phyloP scores from a whole-genome alignment of 176 grass and related monocot species.

The Tillandsia leiboldiana region DNA sequence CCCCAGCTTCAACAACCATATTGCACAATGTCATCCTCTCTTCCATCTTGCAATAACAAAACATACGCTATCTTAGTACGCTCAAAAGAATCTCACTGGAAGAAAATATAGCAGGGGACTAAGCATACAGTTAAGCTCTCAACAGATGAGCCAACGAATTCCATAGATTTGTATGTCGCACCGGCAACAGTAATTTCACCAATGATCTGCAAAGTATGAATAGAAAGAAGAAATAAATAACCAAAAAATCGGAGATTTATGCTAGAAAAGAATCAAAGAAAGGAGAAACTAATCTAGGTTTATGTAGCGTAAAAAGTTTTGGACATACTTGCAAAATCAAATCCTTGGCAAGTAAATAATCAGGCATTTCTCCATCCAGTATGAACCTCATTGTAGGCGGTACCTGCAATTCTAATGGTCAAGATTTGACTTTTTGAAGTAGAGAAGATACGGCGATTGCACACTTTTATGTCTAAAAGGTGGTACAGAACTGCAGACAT shows the following conservation, averaged over 20 bases:
- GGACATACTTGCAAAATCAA: conserved; percentile 91
- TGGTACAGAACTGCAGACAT: not conserved
- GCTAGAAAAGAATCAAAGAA: not conserved
- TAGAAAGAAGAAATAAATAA: not conserved
- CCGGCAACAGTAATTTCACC: conserved; percentile 81
- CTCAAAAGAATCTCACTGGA: not conserved
- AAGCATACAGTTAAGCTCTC: conserved; percentile 56
- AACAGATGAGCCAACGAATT: conserved; percentile 65
- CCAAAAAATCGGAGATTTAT: not conserved
- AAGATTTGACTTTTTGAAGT: not conserved
- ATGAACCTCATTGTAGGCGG: conserved; percentile 77
- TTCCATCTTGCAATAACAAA: conserved; percentile 56
- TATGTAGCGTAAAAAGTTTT: not conserved
- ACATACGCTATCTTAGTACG: conserved; percentile 12
- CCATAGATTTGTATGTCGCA: conserved; percentile 93
- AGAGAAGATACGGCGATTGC: too few relatives aligned
- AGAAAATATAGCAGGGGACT: conserved; percentile 12
- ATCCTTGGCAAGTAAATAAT: conserved; percentile 93
- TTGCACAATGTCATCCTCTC: conserved; percentile 94
- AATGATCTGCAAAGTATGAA: conserved; percentile 59
- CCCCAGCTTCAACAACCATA: conserved; percentile 91
- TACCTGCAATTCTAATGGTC: conserved; percentile 42
- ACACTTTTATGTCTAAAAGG: not conserved
- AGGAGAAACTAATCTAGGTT: not conserved
- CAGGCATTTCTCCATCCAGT: conserved; percentile 91